Evolutionary conservation across 768 basidiomycete genomes (phyloP), one percentile per base, ranked within the genome.

Genomic region (Brasilioporus rufonigricans): DNA sequence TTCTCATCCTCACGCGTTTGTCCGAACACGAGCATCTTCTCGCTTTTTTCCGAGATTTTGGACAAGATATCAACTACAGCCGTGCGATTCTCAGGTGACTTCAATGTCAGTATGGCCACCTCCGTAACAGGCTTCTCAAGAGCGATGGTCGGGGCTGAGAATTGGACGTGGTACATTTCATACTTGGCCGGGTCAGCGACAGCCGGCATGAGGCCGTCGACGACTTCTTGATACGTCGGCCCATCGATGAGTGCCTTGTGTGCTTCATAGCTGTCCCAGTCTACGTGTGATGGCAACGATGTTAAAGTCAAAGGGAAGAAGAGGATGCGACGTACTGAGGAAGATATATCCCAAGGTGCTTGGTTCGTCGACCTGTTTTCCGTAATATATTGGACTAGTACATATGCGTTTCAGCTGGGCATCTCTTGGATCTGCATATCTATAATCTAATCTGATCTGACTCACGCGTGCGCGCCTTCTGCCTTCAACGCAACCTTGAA

Each of bases 191-290:
- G 8, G 6, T 18, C 26, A 10, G 41, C 41, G 41, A 43, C 3
- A 13, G 23, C 31, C 14, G 53, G 55, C 14, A 27, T 39, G 36
- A 66, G 55, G 5, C 14, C 16, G 13, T 24, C 40, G 13, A 43
- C 0, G 36, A 70, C 23, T 4, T 2, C 32, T 8, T 33, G 4
- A 27, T 64, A 64, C 5, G 36, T 27, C 1, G 51, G 31, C 9
- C 18, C 39, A 4, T 57, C 23, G 1, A 62, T 59, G 31, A 64
- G 0, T 0, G 55, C 52, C 35, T 57, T 33, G 55, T 69, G 69
- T n/a, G 56, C 39, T 10, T 68, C 62, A 11, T 49, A 55, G 35
- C 13, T 64, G 13, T 66, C 69, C 67, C 66, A 69, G 48, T 71
- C 69, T 71, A 26, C 10, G 13, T 21, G 43, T 11, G 24, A 48